A percentile compares a stretch with the other conserved stretches of the same genome.
phyloP scores from a whole-genome alignment of 441 rosid species.

The Viola pubescens region DNA sequence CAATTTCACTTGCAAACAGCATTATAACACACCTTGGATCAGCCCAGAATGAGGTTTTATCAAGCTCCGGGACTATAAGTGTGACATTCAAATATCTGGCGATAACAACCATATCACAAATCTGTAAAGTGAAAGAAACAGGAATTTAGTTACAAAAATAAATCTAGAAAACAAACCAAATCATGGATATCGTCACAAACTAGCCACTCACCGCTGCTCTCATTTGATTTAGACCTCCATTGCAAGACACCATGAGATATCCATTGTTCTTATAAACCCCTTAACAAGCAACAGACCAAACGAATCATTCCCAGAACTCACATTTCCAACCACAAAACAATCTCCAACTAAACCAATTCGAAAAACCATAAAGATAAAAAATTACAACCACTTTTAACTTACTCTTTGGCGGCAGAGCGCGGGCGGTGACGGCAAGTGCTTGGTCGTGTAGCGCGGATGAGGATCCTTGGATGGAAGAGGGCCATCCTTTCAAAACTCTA shows the following conservation, averaged over 20 bases:
- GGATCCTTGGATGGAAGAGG: constrained; percentile 56
- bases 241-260: constrained; percentile 93
- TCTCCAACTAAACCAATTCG: not conserved
- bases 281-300: constrained; percentile 19
- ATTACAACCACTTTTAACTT: constrained; percentile 15
- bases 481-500: constrained; percentile 74
- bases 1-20: constrained; percentile 3
- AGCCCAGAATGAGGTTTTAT: constrained; percentile 89
- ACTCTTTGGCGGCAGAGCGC: constrained; percentile 73
- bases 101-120: constrained; percentile 90
- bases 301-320: not conserved
- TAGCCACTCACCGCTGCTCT: constrained; percentile 78
- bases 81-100: constrained; percentile 84
- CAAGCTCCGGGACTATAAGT: constrained; percentile 85
- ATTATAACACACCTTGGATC: constrained; percentile 64
- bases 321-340: not conserved
- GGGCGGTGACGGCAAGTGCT: constrained; percentile 36
- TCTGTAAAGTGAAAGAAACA: constrained; percentile 30
- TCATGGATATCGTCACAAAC: not conserved
- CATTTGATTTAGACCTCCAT: constrained; percentile 99
- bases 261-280: constrained; percentile 97
- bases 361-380: not conserved
- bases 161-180: not conserved
- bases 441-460: constrained; percentile 33
- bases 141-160: constrained; percentile 4